Percentiles rank a stretch among this genome's conserved stretches.
Conservation (phyloP, 2,329 filamentous ascomycete genomes). For the Botrytis galanthina region DNA sequence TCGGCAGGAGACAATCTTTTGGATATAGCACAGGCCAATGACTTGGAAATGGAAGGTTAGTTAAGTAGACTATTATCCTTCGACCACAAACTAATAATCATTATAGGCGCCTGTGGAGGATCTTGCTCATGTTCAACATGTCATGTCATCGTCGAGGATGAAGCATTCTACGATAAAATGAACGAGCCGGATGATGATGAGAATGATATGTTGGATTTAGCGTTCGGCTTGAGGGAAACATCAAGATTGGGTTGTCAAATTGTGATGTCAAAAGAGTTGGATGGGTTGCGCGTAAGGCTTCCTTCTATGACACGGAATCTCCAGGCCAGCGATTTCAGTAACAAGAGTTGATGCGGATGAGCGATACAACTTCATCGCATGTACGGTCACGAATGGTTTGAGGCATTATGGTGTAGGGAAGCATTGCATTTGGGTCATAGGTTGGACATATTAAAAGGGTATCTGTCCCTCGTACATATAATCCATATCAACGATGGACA, state of each 20-base stretch:
- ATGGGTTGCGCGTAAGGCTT: slow-evolving; percentile 80
- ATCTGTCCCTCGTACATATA: slow-evolving; percentile 32
- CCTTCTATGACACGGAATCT: slow-evolving; percentile 94
- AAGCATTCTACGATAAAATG: slow-evolving; percentile 63
- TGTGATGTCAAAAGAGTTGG: slow-evolving; percentile 83
- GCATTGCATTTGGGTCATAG: slow-evolving; percentile 1
- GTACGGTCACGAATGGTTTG: not conserved
- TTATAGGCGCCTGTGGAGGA: slow-evolving; percentile 77
- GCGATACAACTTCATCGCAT: not conserved
- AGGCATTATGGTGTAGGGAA: not conserved
- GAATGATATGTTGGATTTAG: slow-evolving; percentile 72
- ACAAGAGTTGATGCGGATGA: slow-evolving; percentile 36
- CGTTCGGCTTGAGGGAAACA: slow-evolving; percentile 72
- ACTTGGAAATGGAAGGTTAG: slow-evolving; percentile 91
- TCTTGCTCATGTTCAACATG: slow-evolving; percentile 75
- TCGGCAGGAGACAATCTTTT: slow-evolving; percentile 86
- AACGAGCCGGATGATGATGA: slow-evolving; percentile 60
- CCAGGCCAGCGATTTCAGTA: slow-evolving; percentile 86
- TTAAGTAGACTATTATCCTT: not conserved
- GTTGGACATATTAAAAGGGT: slow-evolving; percentile 27
- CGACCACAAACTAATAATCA: slow-evolving; percentile 15
- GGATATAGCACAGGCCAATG: slow-evolving; percentile 90
- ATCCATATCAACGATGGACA: slow-evolving; percentile 20
- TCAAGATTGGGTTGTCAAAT: slow-evolving; percentile 55
- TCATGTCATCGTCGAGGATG: slow-evolving; percentile 67